Conservation (phyloP, 805 yeast species). For the Candida khao-thaluensis region DNA sequence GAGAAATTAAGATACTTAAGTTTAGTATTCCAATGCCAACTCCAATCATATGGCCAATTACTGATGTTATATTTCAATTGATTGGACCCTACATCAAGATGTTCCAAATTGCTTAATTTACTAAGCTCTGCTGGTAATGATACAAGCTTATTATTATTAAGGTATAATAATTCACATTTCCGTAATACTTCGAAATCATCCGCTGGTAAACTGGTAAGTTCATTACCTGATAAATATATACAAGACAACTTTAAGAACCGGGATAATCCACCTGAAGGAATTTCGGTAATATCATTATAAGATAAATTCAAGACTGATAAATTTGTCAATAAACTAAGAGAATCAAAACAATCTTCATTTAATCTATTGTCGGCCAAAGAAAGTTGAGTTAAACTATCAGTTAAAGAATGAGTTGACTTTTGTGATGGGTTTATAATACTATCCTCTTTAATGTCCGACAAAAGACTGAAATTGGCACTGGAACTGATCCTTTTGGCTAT, state of each 20-base stretch:
- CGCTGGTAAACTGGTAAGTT: slow-evolving; percentile 72
- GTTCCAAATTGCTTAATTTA: slow-evolving; percentile 58
- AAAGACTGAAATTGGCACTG: slow-evolving; percentile 22
- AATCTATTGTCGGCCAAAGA: slow-evolving; percentile 82
- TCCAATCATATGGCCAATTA: slow-evolving; percentile 96
- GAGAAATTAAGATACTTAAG: slow-evolving; percentile 83
- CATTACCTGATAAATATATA: slow-evolving; percentile 81
- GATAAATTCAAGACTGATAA: slow-evolving; percentile 70
- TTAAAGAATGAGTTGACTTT: slow-evolving; percentile 26
- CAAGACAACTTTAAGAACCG: slow-evolving; percentile 57
- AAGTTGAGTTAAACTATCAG: slow-evolving; percentile 54
- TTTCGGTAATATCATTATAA: slow-evolving; percentile 80
- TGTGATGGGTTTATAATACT: neutral
- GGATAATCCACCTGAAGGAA: slow-evolving; percentile 70
- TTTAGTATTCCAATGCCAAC: slow-evolving; percentile 83
- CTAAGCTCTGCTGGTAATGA: slow-evolving; percentile 88
- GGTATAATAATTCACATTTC: slow-evolving; percentile 56
- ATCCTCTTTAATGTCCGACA: slow-evolving; percentile 10
- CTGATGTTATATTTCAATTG: slow-evolving; percentile 87
- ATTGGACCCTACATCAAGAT: slow-evolving; percentile 89
- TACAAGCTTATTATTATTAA: slow-evolving; percentile 83
- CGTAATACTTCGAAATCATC: slow-evolving; percentile 74
- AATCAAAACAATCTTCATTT: slow-evolving; percentile 71
- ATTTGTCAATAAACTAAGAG: slow-evolving; percentile 56
- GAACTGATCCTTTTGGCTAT: slow-evolving; percentile 34